Conservation (phyloP, 2,329 filamentous ascomycete genomes). For the Calonectria pseudoturangicola region DNA sequence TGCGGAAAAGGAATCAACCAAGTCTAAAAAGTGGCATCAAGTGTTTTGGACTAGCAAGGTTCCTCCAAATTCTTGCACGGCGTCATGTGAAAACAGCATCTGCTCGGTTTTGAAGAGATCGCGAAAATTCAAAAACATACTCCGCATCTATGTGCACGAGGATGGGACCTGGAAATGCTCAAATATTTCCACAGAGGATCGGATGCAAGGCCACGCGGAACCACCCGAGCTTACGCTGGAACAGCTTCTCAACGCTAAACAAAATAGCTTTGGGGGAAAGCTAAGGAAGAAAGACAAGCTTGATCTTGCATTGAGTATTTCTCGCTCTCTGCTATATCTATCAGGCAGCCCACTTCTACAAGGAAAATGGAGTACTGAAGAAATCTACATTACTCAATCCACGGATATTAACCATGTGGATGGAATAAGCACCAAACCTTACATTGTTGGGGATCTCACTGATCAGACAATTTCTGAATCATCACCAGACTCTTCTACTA, state of each 20-base stretch:
- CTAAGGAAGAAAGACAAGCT: not conserved
- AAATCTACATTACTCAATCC: not conserved
- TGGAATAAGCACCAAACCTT: not conserved
- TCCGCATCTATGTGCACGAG: not conserved
- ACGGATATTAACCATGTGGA: not conserved
- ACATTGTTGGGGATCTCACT: not conserved
- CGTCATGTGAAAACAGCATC: not conserved
- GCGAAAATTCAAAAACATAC: not conserved
- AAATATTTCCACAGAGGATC: not conserved
- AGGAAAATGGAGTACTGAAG: not conserved
- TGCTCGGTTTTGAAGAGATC: not conserved
- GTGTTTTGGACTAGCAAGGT: not conserved
- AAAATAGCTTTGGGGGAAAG: not conserved
- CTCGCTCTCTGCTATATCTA: not conserved
- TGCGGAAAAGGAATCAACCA: not conserved
- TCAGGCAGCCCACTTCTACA: not conserved
- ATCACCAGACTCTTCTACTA: not conserved
- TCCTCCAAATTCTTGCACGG: not conserved
- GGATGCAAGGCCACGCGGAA: not conserved
- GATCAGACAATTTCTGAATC: not conserved
- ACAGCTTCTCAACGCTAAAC: not conserved
- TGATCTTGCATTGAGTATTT: not conserved
- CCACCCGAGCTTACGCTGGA: not conserved
- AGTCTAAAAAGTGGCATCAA: not conserved
- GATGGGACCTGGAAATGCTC: not conserved